Conservation (phyloP, 1,284 basidiomycete genomes). For the Anthracocystis panici-leucophaei region DNA sequence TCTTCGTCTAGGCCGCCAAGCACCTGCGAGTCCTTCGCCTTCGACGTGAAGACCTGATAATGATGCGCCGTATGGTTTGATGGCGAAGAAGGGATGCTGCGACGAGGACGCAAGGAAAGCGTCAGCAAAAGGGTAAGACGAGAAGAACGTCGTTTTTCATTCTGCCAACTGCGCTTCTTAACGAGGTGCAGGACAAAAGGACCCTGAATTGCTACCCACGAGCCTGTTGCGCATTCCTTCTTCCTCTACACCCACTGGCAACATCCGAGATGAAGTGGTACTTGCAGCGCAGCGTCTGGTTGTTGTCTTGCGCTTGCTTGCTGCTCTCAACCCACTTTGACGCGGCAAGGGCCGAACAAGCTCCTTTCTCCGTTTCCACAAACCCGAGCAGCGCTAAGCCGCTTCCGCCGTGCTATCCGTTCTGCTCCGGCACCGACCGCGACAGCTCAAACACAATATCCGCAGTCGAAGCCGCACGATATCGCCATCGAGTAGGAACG, state of each 20-base stretch:
- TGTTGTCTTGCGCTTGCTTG: not conserved
- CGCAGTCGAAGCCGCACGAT: conserved; percentile 19
- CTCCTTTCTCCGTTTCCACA: conserved; percentile 13
- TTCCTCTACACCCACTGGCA: not conserved
- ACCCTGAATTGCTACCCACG: conserved; percentile 5
- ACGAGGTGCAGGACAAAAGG: not conserved
- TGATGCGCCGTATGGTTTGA: not conserved
- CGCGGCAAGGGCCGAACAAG: conserved; percentile 6
- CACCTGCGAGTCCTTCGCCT: not conserved
- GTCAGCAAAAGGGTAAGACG: not conserved
- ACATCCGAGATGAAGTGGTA: not conserved
- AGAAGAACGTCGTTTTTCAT: not conserved
- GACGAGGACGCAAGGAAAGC: not conserved
- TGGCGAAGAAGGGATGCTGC: not conserved
- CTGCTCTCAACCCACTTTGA: not conserved
- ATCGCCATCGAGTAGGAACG: conserved; percentile 18
- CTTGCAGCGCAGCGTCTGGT: not conserved
- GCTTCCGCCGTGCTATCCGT: conserved; percentile 30
- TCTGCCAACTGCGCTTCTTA: too few species aligned
- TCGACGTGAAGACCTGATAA: not conserved
- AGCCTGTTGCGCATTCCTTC: not conserved
- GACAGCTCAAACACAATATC: not conserved
- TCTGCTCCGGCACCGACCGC: conserved; percentile 10
- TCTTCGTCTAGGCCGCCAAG: not conserved
- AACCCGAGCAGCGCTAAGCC: not conserved